Percentiles rank a stretch among this genome's conserved stretches.
Conservation (phyloP, 805 yeast genomes). For the Yarrowia sp. region DNA sequence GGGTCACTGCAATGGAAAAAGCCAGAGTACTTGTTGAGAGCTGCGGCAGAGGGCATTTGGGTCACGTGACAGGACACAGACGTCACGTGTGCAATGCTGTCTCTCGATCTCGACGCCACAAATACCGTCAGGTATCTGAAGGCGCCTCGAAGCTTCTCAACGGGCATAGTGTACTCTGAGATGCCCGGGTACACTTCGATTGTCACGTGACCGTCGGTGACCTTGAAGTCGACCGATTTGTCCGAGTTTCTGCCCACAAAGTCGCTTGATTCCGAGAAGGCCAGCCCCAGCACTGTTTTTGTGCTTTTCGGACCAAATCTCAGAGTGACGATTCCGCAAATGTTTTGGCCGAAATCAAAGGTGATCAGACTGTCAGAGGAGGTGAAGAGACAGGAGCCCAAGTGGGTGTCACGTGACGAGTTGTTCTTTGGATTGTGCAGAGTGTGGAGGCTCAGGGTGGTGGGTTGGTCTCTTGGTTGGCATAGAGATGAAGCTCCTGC, state of each 20-base stretch:
- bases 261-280: slow-evolving; percentile 10
- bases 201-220: slow-evolving; percentile 15
- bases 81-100: background rate
- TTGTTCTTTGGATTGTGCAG: background rate
- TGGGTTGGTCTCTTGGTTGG: slow-evolving; percentile 6
- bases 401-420: background rate
- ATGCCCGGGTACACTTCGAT: slow-evolving; percentile 2
- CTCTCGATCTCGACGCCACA: background rate
- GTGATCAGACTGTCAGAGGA: background rate
- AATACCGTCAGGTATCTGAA: slow-evolving; percentile 10
- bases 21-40: slow-evolving; percentile 1
- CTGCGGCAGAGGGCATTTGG: slow-evolving; percentile 1
- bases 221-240: slow-evolving; percentile 23
- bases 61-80: slow-evolving; percentile 15
- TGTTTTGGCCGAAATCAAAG: slow-evolving; percentile 17
- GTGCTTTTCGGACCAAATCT: slow-evolving; percentile 6
- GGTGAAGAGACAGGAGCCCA: slow-evolving; percentile 13
- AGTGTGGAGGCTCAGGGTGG: background rate
- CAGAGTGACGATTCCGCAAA: slow-evolving; percentile 10
- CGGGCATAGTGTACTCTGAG: slow-evolving; percentile 18
- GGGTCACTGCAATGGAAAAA: slow-evolving; percentile 16
- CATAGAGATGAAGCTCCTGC: slow-evolving; percentile 1
- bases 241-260: slow-evolving; percentile 25
- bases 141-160: slow-evolving; percentile 11
- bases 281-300: background rate